Percentiles rank a stretch among this genome's conserved stretches.
These are phyloP conservation scores for Fusarium agapanthi DNA, from an alignment of 2,329 filamentous ascomycete genomes.

Conservation along the genomic window DNA sequence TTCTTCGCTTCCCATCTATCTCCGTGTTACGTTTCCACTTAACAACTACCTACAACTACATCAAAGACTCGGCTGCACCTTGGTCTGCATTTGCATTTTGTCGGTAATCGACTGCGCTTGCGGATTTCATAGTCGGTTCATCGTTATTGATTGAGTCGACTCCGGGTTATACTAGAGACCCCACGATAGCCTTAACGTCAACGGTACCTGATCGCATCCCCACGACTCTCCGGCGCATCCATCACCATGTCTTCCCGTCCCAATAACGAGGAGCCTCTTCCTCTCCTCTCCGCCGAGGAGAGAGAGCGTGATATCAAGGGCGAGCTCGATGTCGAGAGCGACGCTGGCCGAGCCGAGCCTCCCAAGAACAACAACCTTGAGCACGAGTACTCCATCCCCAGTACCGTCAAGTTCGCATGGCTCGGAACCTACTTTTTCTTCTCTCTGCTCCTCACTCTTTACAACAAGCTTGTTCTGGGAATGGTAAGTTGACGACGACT, in stretches of 20 bases:
- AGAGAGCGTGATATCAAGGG: constrained; percentile 45
- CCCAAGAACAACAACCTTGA: constrained; percentile 49
- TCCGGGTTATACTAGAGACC: constrained; percentile 16
- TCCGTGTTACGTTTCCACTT: constrained; percentile 32
- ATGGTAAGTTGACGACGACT: constrained; percentile 48
- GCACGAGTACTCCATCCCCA: constrained; percentile 56
- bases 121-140: constrained; percentile 10
- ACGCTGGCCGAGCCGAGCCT: constrained; percentile 41
- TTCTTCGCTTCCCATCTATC: constrained; percentile 35
- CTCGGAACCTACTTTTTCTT: constrained; percentile 62
- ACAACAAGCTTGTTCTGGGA: constrained; percentile 67
- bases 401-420: constrained; percentile 59
- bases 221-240: constrained; percentile 23
- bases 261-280: constrained; percentile 45
- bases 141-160: neutral
- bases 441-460: constrained; percentile 60
- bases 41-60: constrained; percentile 32
- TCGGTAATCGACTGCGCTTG: constrained; percentile 24
- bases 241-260: constrained; percentile 47
- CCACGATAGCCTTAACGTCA: constrained; percentile 9
- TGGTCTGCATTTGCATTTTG: constrained; percentile 16
- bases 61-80: constrained; percentile 18
- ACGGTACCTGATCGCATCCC: constrained; percentile 11
- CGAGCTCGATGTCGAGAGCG: constrained; percentile 46
- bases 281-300: constrained; percentile 45